A percentile compares a stretch with the other conserved stretches of the same genome.
Evolutionary conservation across 202 grass and related monocot genomes (phyloP).

Genomic region (Eragrostis tef): DNA sequence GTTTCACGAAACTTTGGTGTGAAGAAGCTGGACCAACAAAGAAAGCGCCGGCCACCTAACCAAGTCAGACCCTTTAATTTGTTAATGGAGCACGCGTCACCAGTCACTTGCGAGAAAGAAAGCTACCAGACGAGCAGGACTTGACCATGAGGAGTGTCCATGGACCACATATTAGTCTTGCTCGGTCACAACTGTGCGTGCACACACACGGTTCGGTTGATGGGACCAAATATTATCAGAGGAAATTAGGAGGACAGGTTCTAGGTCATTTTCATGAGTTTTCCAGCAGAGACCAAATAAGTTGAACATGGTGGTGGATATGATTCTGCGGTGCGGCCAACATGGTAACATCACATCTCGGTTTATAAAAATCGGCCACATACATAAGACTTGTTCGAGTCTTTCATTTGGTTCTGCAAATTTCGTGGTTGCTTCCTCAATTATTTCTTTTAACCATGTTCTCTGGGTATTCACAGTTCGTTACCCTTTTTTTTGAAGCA

Average conservation of each 20-base stretch:
- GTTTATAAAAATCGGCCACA: too few species aligned
- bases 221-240: neutral
- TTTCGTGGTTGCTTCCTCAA: too few species aligned
- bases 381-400: too few species aligned
- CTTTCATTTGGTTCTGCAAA: too few species aligned
- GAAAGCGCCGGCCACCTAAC: neutral
- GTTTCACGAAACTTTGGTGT: neutral
- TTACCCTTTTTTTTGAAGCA: too few species aligned
- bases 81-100: slow-evolving; percentile 5
- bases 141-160: neutral
- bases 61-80: neutral
- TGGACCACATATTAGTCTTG: neutral
- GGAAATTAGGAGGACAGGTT: neutral
- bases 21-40: neutral
- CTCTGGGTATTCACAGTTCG: too few species aligned
- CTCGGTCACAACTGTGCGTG: neutral
- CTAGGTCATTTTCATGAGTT: neutral
- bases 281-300: neutral
- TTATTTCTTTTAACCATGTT: too few species aligned
- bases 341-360: too few species aligned
- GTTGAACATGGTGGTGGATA: neutral
- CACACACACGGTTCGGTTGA: neutral
- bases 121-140: neutral
- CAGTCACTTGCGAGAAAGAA: slow-evolving; percentile 9
- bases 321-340: neutral